These are phyloP conservation scores for Podila minutissima DNA, from an alignment of 192 early-diverging fungal species.

Conservation along the genomic window DNA sequence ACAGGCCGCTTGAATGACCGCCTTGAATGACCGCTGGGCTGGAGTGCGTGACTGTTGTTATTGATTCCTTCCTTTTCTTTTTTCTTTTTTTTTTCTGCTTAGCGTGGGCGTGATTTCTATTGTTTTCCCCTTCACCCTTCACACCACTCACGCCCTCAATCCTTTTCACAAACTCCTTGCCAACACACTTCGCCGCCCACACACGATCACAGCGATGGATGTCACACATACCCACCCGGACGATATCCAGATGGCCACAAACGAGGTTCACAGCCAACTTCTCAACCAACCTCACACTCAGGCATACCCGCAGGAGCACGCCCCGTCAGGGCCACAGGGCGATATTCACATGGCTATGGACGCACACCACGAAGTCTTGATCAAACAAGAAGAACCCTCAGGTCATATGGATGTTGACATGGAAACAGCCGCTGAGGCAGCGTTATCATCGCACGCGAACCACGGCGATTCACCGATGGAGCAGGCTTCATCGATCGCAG, in stretches of 20 bases:
- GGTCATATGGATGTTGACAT: not conserved
- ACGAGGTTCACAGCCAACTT: not conserved
- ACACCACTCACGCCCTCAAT: not conserved
- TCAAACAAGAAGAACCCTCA: not conserved
- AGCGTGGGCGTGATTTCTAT: not conserved
- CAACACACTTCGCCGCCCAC: not conserved
- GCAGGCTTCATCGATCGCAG: not conserved
- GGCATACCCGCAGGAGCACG: not conserved
- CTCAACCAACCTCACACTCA: not conserved
- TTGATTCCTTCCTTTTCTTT: not conserved
- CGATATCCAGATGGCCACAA: not conserved
- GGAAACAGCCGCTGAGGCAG: not conserved
- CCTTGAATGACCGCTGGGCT: no score
- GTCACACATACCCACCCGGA: not conserved
- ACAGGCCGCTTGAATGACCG: not conserved
- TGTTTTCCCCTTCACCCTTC: not conserved
- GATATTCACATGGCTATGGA: not conserved
- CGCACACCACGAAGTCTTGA: not conserved
- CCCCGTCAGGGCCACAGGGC: not conserved
- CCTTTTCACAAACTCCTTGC: not conserved
- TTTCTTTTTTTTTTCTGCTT: not conserved
- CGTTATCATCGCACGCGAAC: not conserved
- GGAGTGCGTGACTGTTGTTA: slow-evolving; percentile 3
- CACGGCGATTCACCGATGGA: not conserved
- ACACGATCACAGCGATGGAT: slow-evolving; percentile 1